Base-by-base conservation (phyloP, 129 eudicot genomes). In the Deinandra increscens region DNA sequence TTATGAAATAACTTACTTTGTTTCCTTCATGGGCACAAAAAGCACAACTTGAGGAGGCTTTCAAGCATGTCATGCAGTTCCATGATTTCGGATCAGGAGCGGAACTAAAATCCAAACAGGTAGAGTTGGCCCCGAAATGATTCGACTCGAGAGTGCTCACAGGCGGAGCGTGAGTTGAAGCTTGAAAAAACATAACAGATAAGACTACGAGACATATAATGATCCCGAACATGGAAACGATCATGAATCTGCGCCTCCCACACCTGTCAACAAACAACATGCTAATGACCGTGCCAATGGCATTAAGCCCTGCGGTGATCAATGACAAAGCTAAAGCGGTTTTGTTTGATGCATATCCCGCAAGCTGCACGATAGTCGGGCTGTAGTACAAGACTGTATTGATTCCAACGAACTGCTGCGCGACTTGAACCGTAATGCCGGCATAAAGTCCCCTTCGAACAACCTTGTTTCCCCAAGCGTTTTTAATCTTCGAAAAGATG, bases 1-100 rank as follows among this genome's bases (percentile, higher is more conserved):
- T 26, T 26, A 26, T 26, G 31, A 26, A 26, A 26, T 26, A 10
- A 74, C 80, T 69, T 78, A 80, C 82, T 34, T 51, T 14, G 38
- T 78, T 70, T 3, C 33, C 74, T 34, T 45, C 29, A 9, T 76
- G 44, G 15, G 86, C 66, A 48, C 89, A 84, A 56, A 66, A 84
- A 0, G 71, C 82, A 37, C 63, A 56, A 12, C 63, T 31, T 5
- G 63, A 26, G 1, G 63, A 56, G 36, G 63, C 63, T 56, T 31
- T 56, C 63, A 56, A 26, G 63, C 63, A 56, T 12, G 63, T 56
- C 63, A 56, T 56, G 63, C 63, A 56, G 37, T 56, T 56, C 63
- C 63, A 56, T 2, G 63, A 56, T 12, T 38, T 22, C 9, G 63
- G 63, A 56, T 26, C 26, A 3, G 38, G 15, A 13, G 63, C n/a